These are phyloP conservation scores for Hypoxylon sp. DNA, from an alignment of 2,329 filamentous ascomycete genomes.

Conservation along the genomic window DNA sequence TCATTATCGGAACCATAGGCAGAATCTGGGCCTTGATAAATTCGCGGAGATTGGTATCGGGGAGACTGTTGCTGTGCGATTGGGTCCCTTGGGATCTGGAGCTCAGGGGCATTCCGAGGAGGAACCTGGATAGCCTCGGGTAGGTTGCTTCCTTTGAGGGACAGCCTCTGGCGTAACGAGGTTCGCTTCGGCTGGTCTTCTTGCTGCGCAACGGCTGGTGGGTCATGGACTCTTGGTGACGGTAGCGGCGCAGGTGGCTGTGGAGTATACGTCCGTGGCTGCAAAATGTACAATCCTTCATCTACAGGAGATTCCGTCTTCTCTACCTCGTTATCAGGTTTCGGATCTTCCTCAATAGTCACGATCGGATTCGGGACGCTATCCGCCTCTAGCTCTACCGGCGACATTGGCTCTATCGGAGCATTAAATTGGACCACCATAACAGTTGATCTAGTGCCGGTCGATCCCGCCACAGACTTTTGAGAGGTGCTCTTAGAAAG, in stretches of 20 bases:
- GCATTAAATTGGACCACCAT: slow-evolving; percentile 52
- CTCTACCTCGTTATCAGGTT: slow-evolving; percentile 44
- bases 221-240: slow-evolving; percentile 60
- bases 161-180: slow-evolving; percentile 69
- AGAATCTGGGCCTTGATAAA: slow-evolving; percentile 61
- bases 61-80: slow-evolving; percentile 39
- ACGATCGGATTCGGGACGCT: slow-evolving; percentile 35
- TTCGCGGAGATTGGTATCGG: slow-evolving; percentile 45
- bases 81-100: slow-evolving; percentile 54
- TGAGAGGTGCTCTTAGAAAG: slow-evolving; percentile 47
- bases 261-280: slow-evolving; percentile 72
- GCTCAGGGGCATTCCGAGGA: slow-evolving; percentile 56
- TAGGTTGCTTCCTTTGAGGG: slow-evolving; percentile 64
- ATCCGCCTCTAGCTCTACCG: slow-evolving; percentile 41
- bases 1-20: slow-evolving; percentile 66
- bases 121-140: slow-evolving; percentile 70
- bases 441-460: slow-evolving; percentile 49
- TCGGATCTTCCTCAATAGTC: slow-evolving; percentile 42
- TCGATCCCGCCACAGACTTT: slow-evolving; percentile 45
- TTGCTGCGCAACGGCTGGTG: slow-evolving; percentile 49
- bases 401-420: slow-evolving; percentile 40
- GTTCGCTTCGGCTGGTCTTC: slow-evolving; percentile 55
- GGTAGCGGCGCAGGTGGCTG: slow-evolving; percentile 63
- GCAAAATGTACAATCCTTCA: slow-evolving; percentile 66
- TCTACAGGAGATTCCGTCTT: slow-evolving; percentile 53